Evolutionary conservation across 352 stramenopile species (phyloP).

Genomic region (Phytophthora megakarya): DNA sequence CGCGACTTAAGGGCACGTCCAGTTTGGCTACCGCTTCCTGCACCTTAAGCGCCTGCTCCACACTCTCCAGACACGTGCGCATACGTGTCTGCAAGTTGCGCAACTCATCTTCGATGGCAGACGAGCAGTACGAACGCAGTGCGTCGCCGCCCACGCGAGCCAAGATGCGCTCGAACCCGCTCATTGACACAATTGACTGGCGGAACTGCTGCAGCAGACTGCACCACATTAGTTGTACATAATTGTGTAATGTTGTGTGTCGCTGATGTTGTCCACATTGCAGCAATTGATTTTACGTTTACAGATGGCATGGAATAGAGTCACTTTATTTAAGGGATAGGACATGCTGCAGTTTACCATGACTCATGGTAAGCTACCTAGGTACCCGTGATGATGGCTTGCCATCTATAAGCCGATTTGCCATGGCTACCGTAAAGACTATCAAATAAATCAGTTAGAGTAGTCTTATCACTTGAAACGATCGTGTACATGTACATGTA

Average conservation of each 20-base stretch:
- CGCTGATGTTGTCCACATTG: too few species aligned
- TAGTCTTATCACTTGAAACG: too few species aligned
- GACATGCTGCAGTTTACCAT: neutral
- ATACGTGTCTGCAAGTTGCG: constrained; percentile 63
- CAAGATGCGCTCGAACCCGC: constrained; percentile 76
- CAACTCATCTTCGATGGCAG: constrained; percentile 77
- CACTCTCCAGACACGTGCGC: constrained; percentile 54
- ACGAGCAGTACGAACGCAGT: constrained; percentile 76
- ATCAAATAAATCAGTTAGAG: neutral
- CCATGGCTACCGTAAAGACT: neutral
- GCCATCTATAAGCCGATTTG: neutral
- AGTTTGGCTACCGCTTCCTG: constrained; percentile 67
- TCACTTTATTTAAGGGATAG: neutral
- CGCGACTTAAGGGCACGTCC: constrained; percentile 59
- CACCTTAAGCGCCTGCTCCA: constrained; percentile 65
- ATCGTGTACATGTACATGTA: too few species aligned
- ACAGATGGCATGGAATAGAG: too few species aligned
- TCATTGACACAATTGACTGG: constrained; percentile 43
- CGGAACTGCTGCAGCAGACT: neutral
- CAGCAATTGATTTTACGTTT: too few species aligned
- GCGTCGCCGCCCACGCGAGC: constrained; percentile 69
- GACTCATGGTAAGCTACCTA: too few species aligned
- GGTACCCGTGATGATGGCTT: neutral
- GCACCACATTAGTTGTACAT: neutral
- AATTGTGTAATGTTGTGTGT: neutral